These are phyloP conservation scores for Antrodiella citrinella DNA, from an alignment of 768 basidiomycete genomes.

Conservation along the genomic window DNA sequence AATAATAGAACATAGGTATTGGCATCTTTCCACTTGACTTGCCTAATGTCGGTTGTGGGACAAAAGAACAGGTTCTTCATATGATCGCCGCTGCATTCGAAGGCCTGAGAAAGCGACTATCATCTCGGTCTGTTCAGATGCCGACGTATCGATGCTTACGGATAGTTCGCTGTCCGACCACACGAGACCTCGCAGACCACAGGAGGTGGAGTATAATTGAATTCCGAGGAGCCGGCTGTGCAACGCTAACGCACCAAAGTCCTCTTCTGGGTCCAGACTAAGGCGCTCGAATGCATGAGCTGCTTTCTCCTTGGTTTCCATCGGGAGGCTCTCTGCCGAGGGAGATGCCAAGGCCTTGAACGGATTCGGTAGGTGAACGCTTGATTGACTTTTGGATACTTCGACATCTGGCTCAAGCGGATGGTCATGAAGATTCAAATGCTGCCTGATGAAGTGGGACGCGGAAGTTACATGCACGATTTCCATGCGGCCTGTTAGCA, in stretches of 20 bases:
- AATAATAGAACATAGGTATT: conserved; percentile 12
- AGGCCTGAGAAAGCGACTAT: background rate
- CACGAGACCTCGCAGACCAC: conserved; percentile 21
- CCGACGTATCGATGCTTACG: conserved; percentile 4
- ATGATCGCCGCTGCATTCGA: background rate
- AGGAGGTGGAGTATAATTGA: conserved; percentile 17
- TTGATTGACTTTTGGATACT: conserved; percentile 12
- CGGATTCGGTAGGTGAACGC: conserved; percentile 41
- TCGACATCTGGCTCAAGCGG: conserved; percentile 13
- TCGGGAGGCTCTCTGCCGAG: conserved; percentile 39
- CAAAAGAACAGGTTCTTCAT: background rate
- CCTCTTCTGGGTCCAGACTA: conserved; percentile 24
- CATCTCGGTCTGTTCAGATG: background rate
- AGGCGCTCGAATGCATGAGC: conserved; percentile 18
- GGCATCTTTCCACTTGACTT: conserved; percentile 11
- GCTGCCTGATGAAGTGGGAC: conserved; percentile 37
- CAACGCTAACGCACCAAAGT: conserved; percentile 26
- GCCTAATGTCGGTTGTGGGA: conserved; percentile 2
- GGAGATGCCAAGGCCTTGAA: conserved; percentile 48
- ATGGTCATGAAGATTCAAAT: conserved; percentile 24
- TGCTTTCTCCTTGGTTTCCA: conserved; percentile 14
- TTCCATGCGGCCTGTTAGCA: conserved; percentile 25
- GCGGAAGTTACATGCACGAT: conserved; percentile 36
- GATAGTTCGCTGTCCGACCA: conserved; percentile 17
- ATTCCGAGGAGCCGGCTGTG: conserved; percentile 21